Conservation (phyloP, 2,329 filamentous ascomycete genomes). For the Chrysoporthe deuterocubensis region DNA sequence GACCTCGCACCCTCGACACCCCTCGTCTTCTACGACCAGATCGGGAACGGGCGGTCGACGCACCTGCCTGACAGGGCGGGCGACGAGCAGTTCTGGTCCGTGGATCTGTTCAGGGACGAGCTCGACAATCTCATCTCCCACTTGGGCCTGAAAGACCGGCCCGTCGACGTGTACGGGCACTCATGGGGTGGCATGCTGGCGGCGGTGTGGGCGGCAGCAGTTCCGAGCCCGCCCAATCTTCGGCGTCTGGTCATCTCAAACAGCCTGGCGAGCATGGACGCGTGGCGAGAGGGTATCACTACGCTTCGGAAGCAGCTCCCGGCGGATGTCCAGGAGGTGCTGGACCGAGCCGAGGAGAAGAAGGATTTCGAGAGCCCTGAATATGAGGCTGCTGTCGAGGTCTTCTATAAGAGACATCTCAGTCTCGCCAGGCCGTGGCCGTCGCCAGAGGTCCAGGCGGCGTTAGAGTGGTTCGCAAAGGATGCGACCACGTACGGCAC, state of each 20-base stretch:
- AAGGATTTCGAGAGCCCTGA: slow-evolving; percentile 36
- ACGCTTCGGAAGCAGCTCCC: slow-evolving; percentile 31
- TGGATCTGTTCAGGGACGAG: slow-evolving; percentile 33
- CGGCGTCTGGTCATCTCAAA: slow-evolving; percentile 36
- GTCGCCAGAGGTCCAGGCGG: slow-evolving; percentile 38
- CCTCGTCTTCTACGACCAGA: slow-evolving; percentile 57
- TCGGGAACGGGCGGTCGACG: slow-evolving; percentile 54
- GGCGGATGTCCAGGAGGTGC: slow-evolving; percentile 30
- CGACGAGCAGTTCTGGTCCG: slow-evolving; percentile 33
- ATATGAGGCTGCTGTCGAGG: slow-evolving; percentile 38
- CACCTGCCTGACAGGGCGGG: slow-evolving; percentile 47
- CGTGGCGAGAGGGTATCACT: slow-evolving; percentile 30
- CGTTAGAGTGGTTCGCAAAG: slow-evolving; percentile 37
- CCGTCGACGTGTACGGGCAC: slow-evolving; percentile 28
- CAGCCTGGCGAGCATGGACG: slow-evolving; percentile 38
- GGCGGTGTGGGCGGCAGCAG: slow-evolving; percentile 18
- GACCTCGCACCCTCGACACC: slow-evolving; percentile 43
- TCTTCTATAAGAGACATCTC: slow-evolving; percentile 39
- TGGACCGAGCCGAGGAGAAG: slow-evolving; percentile 34
- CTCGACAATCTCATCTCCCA: slow-evolving; percentile 33
- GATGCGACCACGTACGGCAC: slow-evolving; percentile 39
- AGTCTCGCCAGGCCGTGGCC: slow-evolving; percentile 37
- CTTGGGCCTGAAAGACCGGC: slow-evolving; percentile 25
- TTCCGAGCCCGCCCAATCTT: slow-evolving; percentile 30
- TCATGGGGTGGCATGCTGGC: slow-evolving; percentile 27